A percentile compares a stretch with the other conserved stretches of the same genome.
Evolutionary conservation across 352 stramenopile species (phyloP).

Genomic region (Pythium pectinolyticum): DNA sequence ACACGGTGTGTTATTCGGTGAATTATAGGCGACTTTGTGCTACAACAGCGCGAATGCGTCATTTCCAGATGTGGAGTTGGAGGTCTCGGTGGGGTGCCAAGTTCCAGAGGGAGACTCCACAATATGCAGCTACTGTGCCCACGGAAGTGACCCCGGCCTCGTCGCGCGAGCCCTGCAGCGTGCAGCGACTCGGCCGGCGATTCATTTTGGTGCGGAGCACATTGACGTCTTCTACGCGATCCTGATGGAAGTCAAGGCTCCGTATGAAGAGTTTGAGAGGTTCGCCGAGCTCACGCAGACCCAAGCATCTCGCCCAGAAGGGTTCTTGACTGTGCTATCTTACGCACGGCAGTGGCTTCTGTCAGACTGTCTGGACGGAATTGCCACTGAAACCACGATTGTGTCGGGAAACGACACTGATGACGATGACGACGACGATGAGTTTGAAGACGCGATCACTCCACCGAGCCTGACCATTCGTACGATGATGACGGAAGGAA

Average conservation of each 20-base stretch:
- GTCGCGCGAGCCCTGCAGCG: conserved; percentile 8
- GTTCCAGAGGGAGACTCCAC: conserved; percentile 11
- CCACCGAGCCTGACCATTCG: conserved; percentile 74
- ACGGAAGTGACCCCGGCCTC: neutral
- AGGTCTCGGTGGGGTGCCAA: conserved; percentile 56
- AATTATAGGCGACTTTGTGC: conserved; percentile 47
- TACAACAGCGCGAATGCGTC: conserved; percentile 78
- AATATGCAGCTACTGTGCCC: conserved; percentile 24
- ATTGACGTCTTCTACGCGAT: conserved; percentile 87
- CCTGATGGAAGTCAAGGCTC: conserved; percentile 83
- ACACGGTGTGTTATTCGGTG: neutral
- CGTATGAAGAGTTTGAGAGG: conserved; percentile 84
- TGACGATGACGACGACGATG: conserved; percentile 74
- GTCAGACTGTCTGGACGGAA: conserved; percentile 70
- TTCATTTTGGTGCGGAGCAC: conserved; percentile 77
- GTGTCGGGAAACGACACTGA: conserved; percentile 25
- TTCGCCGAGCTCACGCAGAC: conserved; percentile 67
- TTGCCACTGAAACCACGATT: conserved; percentile 31
- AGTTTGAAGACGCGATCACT: conserved; percentile 87
- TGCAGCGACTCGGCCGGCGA: conserved; percentile 36
- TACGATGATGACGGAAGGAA: conserved; percentile 42
- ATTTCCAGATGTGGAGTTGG: conserved; percentile 82
- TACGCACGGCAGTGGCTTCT: conserved; percentile 88
- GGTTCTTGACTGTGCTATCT: conserved; percentile 80
- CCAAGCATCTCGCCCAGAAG: conserved; percentile 74